Conservation (phyloP, 345 rosid genomes). For the Linum lewisii region DNA sequence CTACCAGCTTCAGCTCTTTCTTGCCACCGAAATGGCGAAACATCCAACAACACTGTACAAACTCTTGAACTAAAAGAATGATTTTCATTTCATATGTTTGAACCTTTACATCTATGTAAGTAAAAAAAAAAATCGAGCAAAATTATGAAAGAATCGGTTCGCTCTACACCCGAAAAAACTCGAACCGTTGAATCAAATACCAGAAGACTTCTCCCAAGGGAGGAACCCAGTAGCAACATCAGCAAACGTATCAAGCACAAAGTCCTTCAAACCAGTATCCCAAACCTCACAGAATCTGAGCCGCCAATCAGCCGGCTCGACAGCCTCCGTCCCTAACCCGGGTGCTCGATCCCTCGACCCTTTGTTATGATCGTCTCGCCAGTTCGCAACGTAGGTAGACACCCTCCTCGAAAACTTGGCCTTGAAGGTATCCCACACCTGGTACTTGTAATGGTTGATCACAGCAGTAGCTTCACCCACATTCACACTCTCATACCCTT, state of each 20-base stretch:
- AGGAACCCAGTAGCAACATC: constrained; percentile 53
- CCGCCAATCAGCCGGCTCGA: constrained; percentile 78
- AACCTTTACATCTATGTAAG: constrained; percentile 31
- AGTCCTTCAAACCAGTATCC: constrained; percentile 87
- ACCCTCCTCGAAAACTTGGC: constrained; percentile 88
- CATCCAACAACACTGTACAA: too few relatives aligned
- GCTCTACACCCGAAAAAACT: neutral
- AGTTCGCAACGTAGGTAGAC: constrained; percentile 87
- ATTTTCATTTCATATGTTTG: constrained; percentile 11
- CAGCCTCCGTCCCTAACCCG: constrained; percentile 80
- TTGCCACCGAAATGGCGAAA: too few relatives aligned
- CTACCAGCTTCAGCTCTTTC: too few relatives aligned
- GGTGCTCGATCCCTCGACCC: constrained; percentile 97
- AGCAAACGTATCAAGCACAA: constrained; percentile 67
- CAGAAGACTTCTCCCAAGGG: constrained; percentile 60
- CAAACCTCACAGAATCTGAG: constrained; percentile 81
- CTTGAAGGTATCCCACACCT: constrained; percentile 82
- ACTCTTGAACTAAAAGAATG: constrained; percentile 12
- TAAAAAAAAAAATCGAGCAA: constrained; percentile 7
- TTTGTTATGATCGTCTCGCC: constrained; percentile 80
- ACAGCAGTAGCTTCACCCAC: constrained; percentile 54
- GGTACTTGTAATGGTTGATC: constrained; percentile 93
- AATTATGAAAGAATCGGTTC: constrained; percentile 21
- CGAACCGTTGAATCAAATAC: constrained; percentile 6
- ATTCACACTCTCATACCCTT: constrained; percentile 50